Evolutionary conservation across 768 basidiomycete genomes (phyloP).

Genomic region (Rhizopogon rudus): DNA sequence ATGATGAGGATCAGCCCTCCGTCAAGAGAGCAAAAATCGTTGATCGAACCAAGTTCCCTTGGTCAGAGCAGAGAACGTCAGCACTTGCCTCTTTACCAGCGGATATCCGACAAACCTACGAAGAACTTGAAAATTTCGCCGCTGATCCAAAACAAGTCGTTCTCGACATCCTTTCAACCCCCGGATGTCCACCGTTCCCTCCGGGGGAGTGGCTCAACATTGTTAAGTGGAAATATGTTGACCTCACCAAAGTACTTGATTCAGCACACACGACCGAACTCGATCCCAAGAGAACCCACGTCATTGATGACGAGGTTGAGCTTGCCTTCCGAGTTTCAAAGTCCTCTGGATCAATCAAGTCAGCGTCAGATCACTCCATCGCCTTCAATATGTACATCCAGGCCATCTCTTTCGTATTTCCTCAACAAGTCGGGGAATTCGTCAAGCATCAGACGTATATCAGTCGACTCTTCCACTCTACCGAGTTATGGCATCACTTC

Average conservation of each 20-base stretch:
- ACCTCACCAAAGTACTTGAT: constrained; percentile 9
- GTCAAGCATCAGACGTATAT: background rate
- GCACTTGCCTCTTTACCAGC: background rate
- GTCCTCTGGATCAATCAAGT: background rate
- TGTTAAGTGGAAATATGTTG: background rate
- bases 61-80: rapidly evolving
- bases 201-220: constrained; percentile 8
- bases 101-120: background rate
- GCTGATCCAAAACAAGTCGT: background rate
- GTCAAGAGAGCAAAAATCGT: background rate
- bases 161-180: background rate
- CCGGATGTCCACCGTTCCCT: constrained; percentile 3
- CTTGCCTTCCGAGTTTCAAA: background rate
- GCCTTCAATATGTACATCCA: background rate
- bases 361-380: background rate
- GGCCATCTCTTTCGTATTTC: background rate
- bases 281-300: constrained; percentile 2
- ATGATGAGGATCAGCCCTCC: background rate
- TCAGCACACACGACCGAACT: background rate
- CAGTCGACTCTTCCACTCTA: background rate
- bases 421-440: rapidly evolving
- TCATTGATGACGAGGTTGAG: constrained; percentile 5
- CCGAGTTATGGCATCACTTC: background rate
- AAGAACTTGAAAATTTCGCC: background rate
- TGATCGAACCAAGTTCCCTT: background rate